Percentiles rank a stretch among this genome's conserved stretches.
These are phyloP conservation scores for Penicillium sp. DNA, from an alignment of 2,329 filamentous ascomycete species.

Conservation along the genomic window DNA sequence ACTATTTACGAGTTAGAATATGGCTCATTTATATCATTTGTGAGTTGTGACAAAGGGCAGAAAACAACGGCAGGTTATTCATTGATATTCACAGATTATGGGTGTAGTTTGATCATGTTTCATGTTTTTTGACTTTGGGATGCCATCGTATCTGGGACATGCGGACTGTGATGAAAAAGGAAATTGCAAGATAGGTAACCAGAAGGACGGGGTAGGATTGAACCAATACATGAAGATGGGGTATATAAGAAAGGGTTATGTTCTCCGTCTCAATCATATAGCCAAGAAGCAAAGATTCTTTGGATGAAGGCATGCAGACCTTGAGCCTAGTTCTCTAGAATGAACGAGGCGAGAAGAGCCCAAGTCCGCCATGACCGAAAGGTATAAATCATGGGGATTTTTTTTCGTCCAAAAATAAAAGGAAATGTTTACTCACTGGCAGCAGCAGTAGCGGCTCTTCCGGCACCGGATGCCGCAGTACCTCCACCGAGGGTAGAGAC, in stretches of 20 bases:
- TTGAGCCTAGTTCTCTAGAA: conserved; percentile 11
- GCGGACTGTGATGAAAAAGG: not conserved
- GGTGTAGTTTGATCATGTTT: conserved; percentile 2
- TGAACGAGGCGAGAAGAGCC: conserved; percentile 7
- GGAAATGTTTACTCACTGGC: conserved; percentile 40
- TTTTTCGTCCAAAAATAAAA: not conserved
- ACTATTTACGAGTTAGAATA: conserved; percentile 25
- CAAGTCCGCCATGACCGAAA: not conserved
- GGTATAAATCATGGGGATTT: conserved; percentile 7
- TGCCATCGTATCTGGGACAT: not conserved
- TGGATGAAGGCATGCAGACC: not conserved
- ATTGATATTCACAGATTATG: conserved; percentile 20
- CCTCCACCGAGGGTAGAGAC: conserved; percentile 46
- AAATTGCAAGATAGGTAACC: conserved; percentile 3
- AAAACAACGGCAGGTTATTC: conserved; percentile 6
- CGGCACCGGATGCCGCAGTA: conserved; percentile 38
- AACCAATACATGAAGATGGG: conserved; percentile 6
- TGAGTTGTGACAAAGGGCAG: not conserved
- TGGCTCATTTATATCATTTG: not conserved
- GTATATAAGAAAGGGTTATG: conserved; percentile 14
- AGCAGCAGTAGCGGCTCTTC: conserved; percentile 38
- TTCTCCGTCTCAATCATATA: not conserved
- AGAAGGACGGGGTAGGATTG: not conserved
- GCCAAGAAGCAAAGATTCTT: not conserved
- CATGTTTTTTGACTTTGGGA: not conserved